These are phyloP conservation scores for Schizophyllum commune DNA, from an alignment of 1,284 basidiomycete genomes.

Conservation along the genomic window DNA sequence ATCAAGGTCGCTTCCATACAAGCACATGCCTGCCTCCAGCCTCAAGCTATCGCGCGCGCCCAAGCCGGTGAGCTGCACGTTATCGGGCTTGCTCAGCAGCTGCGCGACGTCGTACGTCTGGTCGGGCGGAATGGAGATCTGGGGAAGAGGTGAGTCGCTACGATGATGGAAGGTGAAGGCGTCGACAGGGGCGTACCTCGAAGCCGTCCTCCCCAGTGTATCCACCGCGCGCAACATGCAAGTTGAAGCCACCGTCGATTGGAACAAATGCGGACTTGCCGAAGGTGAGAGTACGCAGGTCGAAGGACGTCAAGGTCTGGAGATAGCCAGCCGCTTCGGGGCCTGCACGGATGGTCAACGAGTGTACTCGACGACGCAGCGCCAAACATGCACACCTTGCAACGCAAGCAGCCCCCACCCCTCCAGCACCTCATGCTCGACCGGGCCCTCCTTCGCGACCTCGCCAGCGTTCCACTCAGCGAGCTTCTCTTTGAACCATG, in stretches of 20 bases:
- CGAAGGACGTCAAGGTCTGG: conserved; percentile 65
- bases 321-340: conserved; percentile 79
- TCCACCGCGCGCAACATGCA: conserved; percentile 93
- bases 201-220: conserved; percentile 99
- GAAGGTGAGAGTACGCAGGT: conserved; percentile 71
- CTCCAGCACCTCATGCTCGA: conserved; percentile 79
- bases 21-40: conserved; percentile 96
- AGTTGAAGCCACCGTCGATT: conserved; percentile 61
- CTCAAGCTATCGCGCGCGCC: conserved; percentile 91
- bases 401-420: conserved; percentile 87
- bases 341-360: conserved; percentile 35
- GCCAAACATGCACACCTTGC: conserved; percentile 49
- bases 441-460: conserved; percentile 44
- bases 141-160: conserved; percentile 4
- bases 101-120: conserved; percentile 69
- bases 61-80: conserved; percentile 81
- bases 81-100: conserved; percentile 58
- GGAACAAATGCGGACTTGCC: conserved; percentile 74
- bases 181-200: conserved; percentile 46
- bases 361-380: neutral
- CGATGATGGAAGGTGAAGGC: neutral
- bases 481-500: conserved; percentile 69
- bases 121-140: conserved; percentile 87
- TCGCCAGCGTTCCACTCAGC: conserved; percentile 67
- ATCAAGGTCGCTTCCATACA: conserved; percentile 93